Conservation (phyloP, 345 rosid species). For the Bruguiera parviflora region DNA sequence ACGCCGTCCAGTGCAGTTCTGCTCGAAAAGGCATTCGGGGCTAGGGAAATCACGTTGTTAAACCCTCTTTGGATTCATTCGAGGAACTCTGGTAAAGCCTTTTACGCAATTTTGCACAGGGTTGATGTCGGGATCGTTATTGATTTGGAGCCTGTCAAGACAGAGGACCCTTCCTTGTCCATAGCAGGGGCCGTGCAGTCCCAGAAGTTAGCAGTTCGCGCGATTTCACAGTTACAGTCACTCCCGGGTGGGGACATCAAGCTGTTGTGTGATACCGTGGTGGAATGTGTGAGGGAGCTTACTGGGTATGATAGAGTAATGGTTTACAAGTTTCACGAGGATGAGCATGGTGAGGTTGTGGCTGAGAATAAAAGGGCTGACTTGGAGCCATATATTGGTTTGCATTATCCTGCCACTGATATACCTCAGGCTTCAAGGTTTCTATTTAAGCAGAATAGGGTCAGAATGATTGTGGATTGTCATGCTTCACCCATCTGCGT, state of each 20-base stretch:
- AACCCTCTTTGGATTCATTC: slow-evolving; percentile 95
- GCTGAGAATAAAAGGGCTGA: slow-evolving; percentile 80
- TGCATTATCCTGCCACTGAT: slow-evolving; percentile 97
- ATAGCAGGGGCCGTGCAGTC: slow-evolving; percentile 98
- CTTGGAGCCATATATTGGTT: slow-evolving; percentile 84
- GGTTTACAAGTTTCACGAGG: slow-evolving; percentile 98
- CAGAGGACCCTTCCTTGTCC: slow-evolving; percentile 91
- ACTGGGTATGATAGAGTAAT: slow-evolving; percentile 93
- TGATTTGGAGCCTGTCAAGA: slow-evolving; percentile 94
- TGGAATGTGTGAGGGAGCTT: slow-evolving; percentile 75
- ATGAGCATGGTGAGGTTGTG: slow-evolving; percentile 99
- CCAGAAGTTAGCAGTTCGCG: slow-evolving; percentile 89
- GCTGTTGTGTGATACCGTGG: slow-evolving; percentile 88
- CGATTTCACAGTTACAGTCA: slow-evolving; percentile 82
- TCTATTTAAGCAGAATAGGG: slow-evolving; percentile 92
- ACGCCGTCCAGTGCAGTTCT: slow-evolving; percentile 48
- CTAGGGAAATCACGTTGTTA: slow-evolving; percentile 80
- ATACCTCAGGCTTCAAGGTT: slow-evolving; percentile 96
- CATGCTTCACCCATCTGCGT: slow-evolving; percentile 56
- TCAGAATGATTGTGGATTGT: slow-evolving; percentile 95
- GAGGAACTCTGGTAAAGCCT: slow-evolving; percentile 73
- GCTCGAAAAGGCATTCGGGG: slow-evolving; percentile 79
- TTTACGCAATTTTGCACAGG: slow-evolving; percentile 86
- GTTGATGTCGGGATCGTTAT: slow-evolving; percentile 93
- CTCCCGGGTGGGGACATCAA: slow-evolving; percentile 93